Percentiles rank a stretch among this genome's conserved stretches.
phyloP scores from a whole-genome alignment of 805 yeast species.

The Metschnikowia shivogae region DNA sequence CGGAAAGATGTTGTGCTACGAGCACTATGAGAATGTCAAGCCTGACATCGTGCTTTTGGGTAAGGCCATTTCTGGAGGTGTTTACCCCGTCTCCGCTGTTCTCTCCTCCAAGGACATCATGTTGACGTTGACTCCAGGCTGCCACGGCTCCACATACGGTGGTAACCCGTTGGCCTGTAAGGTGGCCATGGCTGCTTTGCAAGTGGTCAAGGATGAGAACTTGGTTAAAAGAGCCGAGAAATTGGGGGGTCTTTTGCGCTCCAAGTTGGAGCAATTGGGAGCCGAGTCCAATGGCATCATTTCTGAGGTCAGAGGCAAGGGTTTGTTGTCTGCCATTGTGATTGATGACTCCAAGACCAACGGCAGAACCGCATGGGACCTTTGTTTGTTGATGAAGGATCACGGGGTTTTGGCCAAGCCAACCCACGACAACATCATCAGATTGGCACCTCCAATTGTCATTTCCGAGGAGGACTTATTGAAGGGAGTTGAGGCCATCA shows the following conservation, averaged over 20 bases:
- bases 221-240: constrained; percentile 72
- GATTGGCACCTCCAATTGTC: constrained; percentile 94
- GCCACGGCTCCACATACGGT: constrained; percentile 97
- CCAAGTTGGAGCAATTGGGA: constrained; percentile 52
- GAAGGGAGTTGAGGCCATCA: constrained; percentile 75
- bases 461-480: constrained; percentile 81
- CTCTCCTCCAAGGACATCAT: constrained; percentile 85
- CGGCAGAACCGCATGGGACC: constrained; percentile 95
- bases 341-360: constrained; percentile 78
- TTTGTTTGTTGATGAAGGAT: constrained; percentile 84
- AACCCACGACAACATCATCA: constrained; percentile 91
- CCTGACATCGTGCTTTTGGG: constrained; percentile 91
- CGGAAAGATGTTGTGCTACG: constrained; percentile 87
- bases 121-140: constrained; percentile 88
- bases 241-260: constrained; percentile 67
- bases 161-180: constrained; percentile 94
- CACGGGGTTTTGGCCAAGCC: constrained; percentile 93
- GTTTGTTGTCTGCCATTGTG: constrained; percentile 86
- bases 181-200: constrained; percentile 89
- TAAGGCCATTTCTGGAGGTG: constrained; percentile 95
- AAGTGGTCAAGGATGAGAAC: constrained; percentile 84
- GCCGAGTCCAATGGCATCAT: constrained; percentile 49
- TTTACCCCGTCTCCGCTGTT: constrained; percentile 87
- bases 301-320: constrained; percentile 73
- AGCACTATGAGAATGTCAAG: constrained; percentile 71